Percentiles rank a stretch among this genome's conserved stretches.
These are phyloP conservation scores for Talaromyces sp. DNA, from an alignment of 2,329 filamentous ascomycete species.

Conservation along the genomic window DNA sequence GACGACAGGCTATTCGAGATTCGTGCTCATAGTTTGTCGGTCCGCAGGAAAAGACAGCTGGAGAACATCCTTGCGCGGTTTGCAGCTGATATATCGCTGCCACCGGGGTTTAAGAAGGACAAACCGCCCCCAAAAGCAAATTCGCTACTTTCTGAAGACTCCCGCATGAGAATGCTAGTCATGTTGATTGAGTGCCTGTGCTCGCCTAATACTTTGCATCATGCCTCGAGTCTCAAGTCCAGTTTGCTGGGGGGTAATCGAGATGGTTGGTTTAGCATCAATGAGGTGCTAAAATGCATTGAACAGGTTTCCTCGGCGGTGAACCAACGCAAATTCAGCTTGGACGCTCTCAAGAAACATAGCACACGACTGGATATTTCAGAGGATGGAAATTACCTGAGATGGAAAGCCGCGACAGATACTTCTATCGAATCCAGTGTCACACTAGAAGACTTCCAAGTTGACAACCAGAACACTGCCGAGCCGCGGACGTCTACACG, in stretches of 20 bases:
- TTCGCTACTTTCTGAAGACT: not conserved
- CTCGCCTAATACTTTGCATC: not conserved
- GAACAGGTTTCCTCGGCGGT: constrained; percentile 83
- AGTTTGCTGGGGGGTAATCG: not conserved
- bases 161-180: constrained; percentile 1
- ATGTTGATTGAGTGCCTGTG: constrained; percentile 7
- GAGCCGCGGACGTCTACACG: not conserved
- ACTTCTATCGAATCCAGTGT: constrained; percentile 31
- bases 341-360: constrained; percentile 62
- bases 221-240: not conserved
- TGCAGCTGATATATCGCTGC: constrained; percentile 34
- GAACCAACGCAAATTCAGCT: constrained; percentile 56
- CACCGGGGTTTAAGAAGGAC: not conserved
- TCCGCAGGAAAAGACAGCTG: constrained; percentile 68
- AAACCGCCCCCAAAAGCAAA: not conserved
- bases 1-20: constrained; percentile 75
- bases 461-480: not conserved
- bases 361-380: constrained; percentile 75
- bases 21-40: constrained; percentile 67
- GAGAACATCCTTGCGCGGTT: constrained; percentile 65
- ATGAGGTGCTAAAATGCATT: constrained; percentile 73
- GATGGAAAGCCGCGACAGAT: constrained; percentile 66
- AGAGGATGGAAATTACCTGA: constrained; percentile 68
- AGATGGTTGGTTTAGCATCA: constrained; percentile 3
- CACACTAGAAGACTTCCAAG: not conserved